Evolutionary conservation across 2,329 filamentous ascomycete genomes (phyloP).

Genomic region (Phyllosticta citriasiana): DNA sequence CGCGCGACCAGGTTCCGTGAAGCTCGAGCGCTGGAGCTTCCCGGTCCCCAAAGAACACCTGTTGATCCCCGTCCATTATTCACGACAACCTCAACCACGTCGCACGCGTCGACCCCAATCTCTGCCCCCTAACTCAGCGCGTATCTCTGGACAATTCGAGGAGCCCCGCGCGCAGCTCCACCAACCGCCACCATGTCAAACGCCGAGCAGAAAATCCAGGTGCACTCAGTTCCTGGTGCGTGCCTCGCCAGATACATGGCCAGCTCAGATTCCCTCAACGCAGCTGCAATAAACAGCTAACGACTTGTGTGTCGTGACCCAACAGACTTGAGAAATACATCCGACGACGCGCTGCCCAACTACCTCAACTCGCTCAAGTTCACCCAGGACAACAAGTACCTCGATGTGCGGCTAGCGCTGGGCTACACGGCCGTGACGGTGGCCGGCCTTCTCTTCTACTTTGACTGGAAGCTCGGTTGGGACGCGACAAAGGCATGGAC

Average conservation of each 20-base stretch:
- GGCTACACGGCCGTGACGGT: slow-evolving; percentile 76
- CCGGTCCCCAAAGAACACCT: slow-evolving; percentile 21
- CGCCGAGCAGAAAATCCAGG: slow-evolving; percentile 44
- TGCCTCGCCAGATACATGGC: background rate
- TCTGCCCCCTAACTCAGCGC: background rate
- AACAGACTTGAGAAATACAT: slow-evolving; percentile 89
- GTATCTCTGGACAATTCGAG: background rate
- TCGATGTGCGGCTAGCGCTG: slow-evolving; percentile 71
- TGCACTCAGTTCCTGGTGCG: slow-evolving; percentile 58
- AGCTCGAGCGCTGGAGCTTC: background rate
- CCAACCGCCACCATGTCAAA: slow-evolving; percentile 22
- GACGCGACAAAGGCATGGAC: slow-evolving; percentile 77
- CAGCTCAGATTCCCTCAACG: background rate
- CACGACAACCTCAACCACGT: slow-evolving; percentile 10
- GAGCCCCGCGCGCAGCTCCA: slow-evolving; percentile 1
- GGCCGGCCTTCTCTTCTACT: slow-evolving; percentile 73
- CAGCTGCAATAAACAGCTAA: slow-evolving; percentile 1
- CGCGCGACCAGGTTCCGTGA: background rate
- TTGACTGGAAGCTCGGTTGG: slow-evolving; percentile 88
- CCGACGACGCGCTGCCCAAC: slow-evolving; percentile 86
- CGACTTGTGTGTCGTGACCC: background rate
- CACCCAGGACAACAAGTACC: slow-evolving; percentile 67
- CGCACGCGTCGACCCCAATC: too few species aligned
- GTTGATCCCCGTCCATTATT: slow-evolving; percentile 18
- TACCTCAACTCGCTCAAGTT: slow-evolving; percentile 87